Evolutionary conservation across 345 rosid genomes (phyloP), one percentile per base, ranked within the genome.

Genomic region (Euphorbia tirucalli): DNA sequence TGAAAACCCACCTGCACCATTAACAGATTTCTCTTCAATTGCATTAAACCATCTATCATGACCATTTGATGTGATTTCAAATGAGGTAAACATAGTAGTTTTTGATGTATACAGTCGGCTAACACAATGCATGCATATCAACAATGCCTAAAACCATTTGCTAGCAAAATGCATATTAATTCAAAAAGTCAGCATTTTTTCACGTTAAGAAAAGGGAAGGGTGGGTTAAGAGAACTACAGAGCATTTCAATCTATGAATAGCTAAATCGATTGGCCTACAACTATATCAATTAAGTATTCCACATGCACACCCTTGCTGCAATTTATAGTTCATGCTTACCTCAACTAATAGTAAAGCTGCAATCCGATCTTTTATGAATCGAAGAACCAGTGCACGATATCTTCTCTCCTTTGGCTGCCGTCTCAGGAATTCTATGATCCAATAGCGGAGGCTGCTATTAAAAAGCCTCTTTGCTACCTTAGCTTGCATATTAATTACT

Each of bases 281-380:
- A n/a, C n/a, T n/a, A n/a, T n/a, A n/a, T n/a, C n/a, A n/a, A n/a
- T n/a, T n/a, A n/a, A n/a, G n/a, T n/a, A n/a, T n/a, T n/a, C n/a
- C n/a, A n/a, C n/a, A n/a, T n/a, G n/a, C n/a, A n/a, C n/a, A n/a
- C n/a, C n/a, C n/a, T n/a, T n/a, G n/a, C n/a, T n/a, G 10, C 55
- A 50, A 50, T 19, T 19, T 21, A 52, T 2, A 32, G 27, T 52
- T 21, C 41, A 52, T 31, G 60, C n/a, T 72, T 77, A 92, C 98
- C 90, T 94, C 97, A 70, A 90, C 83, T 70, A 94, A 72, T 56
- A 90, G 76, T 31, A 94, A 79, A 48, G 91, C 87, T 58, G 96
- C 97, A 28, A 82, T 75, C 35, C 93, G 87, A 80, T 92, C 97
- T 84, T 94, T 92, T 70, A 92, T 83, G 76, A 94, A 89, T 86